Base-by-base conservation (phyloP, 2,329 filamentous ascomycete genomes). In the Monosporascus sp. region DNA sequence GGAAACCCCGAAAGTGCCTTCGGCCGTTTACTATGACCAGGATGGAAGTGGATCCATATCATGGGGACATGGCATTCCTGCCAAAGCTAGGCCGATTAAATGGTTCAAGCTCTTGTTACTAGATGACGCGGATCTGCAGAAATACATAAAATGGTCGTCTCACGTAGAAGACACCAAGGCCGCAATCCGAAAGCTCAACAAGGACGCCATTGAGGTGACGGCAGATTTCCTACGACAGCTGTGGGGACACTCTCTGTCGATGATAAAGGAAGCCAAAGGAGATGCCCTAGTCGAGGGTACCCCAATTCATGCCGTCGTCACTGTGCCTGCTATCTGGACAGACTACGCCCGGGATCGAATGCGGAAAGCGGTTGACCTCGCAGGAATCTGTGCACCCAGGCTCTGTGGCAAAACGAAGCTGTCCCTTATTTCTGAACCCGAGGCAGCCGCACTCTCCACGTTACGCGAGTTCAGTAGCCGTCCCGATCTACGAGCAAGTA, bases 321-420 rank as follows among this genome's bases (percentile, higher is more conserved):
- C 64, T 17, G 57, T 66, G 5, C 65, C 64, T 7, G 64, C 64
- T 1, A 64, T 65, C 25, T 67, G 63, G 64, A 57, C 59, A 11
- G 48, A 49, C 2, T 59, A 64, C 37, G 64, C 62, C 3, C 49
- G 58, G 17, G 49, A 58, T 5, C 50, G 43, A n/a, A 65, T 60
- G 55, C 20, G 50, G 27, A 39, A 62, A 5, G 62, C 63, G 3
- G 60, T 53, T 3, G 38, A 48, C 27, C 47, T 50, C 5, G 56
- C 64, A 2, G 63, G 62, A 1, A 59, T 65, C n/a, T 54, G 60
- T 8, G 45, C 56, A 5, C 2, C 11, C 7, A 50, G 60, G 5
- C 22, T 31, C 5, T 55, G 56, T 1, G 60, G 60, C 11, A 25
- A 53, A 8, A 64, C 60, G 2, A 56, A 24, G 5, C 44, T 67